These are phyloP conservation scores for Dalbergia oliveri DNA, from an alignment of 306 rosid genomes.

Conservation along the genomic window DNA sequence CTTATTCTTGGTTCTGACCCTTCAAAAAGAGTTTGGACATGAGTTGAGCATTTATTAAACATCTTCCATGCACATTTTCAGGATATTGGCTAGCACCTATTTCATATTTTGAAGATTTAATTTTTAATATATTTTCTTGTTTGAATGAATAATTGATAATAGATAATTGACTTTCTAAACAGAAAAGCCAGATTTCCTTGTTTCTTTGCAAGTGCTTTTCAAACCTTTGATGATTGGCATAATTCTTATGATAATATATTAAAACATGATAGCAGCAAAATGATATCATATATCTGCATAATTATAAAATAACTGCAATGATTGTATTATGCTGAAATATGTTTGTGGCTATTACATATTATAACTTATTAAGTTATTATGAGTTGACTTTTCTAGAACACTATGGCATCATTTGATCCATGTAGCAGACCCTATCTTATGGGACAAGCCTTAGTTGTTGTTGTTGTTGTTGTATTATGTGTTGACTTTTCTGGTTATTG, in stretches of 20 bases:
- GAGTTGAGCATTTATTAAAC: constrained; percentile 5
- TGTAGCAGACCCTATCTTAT: no score
- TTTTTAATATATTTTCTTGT: no score
- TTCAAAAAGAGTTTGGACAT: neutral
- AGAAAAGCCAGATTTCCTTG: neutral
- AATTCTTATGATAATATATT: constrained; percentile 7
- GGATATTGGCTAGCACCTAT: constrained; percentile 6
- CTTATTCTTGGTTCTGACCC: neutral
- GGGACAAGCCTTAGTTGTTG: no score
- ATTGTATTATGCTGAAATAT: neutral
- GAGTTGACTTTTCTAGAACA: no score
- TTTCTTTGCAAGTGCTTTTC: constrained; percentile 16
- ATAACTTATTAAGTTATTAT: neutral
- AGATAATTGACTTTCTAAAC: neutral
- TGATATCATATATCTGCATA: neutral
- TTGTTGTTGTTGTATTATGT: no score
- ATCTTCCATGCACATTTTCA: constrained; percentile 2
- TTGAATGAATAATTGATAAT: no score
- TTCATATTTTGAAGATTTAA: neutral
- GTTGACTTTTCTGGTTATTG: neutral
- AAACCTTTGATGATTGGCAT: constrained; percentile 3
- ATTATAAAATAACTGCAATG: neutral
- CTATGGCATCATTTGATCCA: no score
- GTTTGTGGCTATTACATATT: neutral
- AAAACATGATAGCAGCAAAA: neutral